A percentile compares a stretch with the other conserved stretches of the same genome.
Conservation (phyloP, 305 asterid species). For the Rubia peregrina region DNA sequence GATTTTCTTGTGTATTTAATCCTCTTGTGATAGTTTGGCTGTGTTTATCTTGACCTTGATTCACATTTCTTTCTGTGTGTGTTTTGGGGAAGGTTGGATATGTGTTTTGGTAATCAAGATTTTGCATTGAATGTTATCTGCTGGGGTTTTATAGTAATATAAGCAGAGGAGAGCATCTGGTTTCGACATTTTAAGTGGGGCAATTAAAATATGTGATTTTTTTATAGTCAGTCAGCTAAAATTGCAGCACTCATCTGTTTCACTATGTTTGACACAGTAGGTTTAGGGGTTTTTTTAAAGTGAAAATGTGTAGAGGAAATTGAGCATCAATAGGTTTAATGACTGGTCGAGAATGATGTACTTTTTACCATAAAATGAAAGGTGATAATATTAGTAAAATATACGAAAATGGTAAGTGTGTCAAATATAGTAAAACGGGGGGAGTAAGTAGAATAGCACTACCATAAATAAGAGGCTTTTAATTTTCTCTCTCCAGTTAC, state of each 20-base stretch:
- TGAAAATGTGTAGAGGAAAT: too few relatives aligned
- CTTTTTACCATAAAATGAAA: too few relatives aligned
- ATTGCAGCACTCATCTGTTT: too few relatives aligned
- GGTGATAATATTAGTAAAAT: too few relatives aligned
- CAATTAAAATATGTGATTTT: slow-evolving; percentile 15
- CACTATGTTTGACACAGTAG: too few relatives aligned
- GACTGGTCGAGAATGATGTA: too few relatives aligned
- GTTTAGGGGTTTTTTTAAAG: too few relatives aligned
- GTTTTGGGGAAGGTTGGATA: background rate
- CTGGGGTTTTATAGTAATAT: background rate
- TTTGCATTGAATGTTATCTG: slow-evolving; percentile 1
- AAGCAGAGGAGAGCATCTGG: background rate
- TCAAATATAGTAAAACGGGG: too few relatives aligned
- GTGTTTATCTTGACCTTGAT: background rate
- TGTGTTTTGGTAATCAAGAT: background rate
- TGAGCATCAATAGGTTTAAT: too few relatives aligned
- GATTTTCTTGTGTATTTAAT: background rate
- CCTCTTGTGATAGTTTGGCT: background rate
- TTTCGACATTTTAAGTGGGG: slow-evolving; percentile 23
- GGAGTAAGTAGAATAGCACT: background rate
- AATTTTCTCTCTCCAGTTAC: background rate
- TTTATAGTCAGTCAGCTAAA: slow-evolving; percentile 11
- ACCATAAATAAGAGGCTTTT: background rate
- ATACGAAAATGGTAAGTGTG: too few relatives aligned
- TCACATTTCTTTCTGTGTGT: background rate